Evolutionary conservation across 1,139 yeast species (phyloP).

Genomic region (Suhomyces bolitotheri): DNA sequence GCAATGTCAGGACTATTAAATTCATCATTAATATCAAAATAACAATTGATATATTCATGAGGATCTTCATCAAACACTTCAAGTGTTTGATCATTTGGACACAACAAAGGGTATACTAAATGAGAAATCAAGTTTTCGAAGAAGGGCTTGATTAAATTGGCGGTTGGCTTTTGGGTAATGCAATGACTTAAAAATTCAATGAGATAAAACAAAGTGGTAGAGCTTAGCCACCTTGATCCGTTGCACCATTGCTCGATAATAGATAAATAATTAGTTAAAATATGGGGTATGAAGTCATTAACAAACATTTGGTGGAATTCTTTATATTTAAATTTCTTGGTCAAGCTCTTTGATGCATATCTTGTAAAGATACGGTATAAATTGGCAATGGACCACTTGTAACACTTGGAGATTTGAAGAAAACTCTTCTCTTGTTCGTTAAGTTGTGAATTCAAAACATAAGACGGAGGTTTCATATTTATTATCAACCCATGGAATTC

Average conservation of each 20-base stretch:
- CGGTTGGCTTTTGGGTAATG: slow-evolving; percentile 64
- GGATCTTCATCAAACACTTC: slow-evolving; percentile 88
- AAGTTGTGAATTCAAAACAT: slow-evolving; percentile 25
- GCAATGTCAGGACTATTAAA: slow-evolving; percentile 66
- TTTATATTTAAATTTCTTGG: slow-evolving; percentile 52
- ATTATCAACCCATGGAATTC: slow-evolving; percentile 72
- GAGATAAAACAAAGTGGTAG: slow-evolving; percentile 64
- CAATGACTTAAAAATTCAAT: slow-evolving; percentile 72
- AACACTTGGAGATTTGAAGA: slow-evolving; percentile 59
- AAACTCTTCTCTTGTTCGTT: slow-evolving; percentile 39
- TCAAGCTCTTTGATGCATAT: slow-evolving; percentile 57
- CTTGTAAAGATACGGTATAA: slow-evolving; percentile 71
- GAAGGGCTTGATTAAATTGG: slow-evolving; percentile 73
- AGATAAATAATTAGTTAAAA: slow-evolving; percentile 60
- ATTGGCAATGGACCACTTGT: slow-evolving; percentile 90
- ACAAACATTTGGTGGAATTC: slow-evolving; percentile 51
- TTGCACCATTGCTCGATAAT: slow-evolving; percentile 76
- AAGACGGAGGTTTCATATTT: slow-evolving; percentile 57
- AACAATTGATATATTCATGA: slow-evolving; percentile 81
- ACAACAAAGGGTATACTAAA: slow-evolving; percentile 75
- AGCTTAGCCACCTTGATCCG: slow-evolving; percentile 66
- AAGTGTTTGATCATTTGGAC: slow-evolving; percentile 68
- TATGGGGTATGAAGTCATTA: slow-evolving; percentile 68
- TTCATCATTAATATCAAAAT: slow-evolving; percentile 67
- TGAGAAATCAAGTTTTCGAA: slow-evolving; percentile 64